phyloP scores from a whole-genome alignment of 1,284 basidiomycete species.

The Butyriboletus regius region DNA sequence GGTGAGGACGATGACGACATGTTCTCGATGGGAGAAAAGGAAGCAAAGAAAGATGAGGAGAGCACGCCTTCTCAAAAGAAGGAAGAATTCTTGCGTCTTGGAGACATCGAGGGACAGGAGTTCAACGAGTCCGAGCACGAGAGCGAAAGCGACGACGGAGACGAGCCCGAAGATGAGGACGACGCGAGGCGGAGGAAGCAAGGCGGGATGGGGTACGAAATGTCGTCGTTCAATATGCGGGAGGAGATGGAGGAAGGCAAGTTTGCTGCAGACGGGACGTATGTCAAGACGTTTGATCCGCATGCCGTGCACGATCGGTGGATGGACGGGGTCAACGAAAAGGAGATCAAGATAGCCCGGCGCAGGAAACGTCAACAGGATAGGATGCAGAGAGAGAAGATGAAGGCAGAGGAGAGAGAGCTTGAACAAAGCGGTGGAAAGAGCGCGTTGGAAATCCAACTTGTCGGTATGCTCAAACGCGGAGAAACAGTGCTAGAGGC shows the following conservation, averaged over 20 bases:
- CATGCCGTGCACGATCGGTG: conserved; percentile 90
- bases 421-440: conserved; percentile 60
- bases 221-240: conserved; percentile 98
- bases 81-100: conserved; percentile 72
- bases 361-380: conserved; percentile 63
- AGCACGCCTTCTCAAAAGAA: conserved; percentile 44
- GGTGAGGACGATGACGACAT: conserved; percentile 77
- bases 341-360: conserved; percentile 77
- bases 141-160: conserved; percentile 44
- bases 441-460: conserved; percentile 58
- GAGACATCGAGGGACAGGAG: conserved; percentile 94
- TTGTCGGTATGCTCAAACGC: conserved; percentile 70
- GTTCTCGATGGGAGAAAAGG: conserved; percentile 67
- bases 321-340: conserved; percentile 85
- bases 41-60: conserved; percentile 38
- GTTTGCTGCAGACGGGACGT: conserved; percentile 89
- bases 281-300: conserved; percentile 80
- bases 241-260: conserved; percentile 96
- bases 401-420: conserved; percentile 67
- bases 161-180: conserved; percentile 71
- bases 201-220: conserved; percentile 84
- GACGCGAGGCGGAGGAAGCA: conserved; percentile 70
- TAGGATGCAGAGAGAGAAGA: conserved; percentile 59
- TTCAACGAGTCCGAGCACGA: conserved; percentile 55
- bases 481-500: conserved; percentile 89